Base-by-base conservation (phyloP, 495 filamentous ascomycete genomes). In the Pyronema omphalodes region DNA sequence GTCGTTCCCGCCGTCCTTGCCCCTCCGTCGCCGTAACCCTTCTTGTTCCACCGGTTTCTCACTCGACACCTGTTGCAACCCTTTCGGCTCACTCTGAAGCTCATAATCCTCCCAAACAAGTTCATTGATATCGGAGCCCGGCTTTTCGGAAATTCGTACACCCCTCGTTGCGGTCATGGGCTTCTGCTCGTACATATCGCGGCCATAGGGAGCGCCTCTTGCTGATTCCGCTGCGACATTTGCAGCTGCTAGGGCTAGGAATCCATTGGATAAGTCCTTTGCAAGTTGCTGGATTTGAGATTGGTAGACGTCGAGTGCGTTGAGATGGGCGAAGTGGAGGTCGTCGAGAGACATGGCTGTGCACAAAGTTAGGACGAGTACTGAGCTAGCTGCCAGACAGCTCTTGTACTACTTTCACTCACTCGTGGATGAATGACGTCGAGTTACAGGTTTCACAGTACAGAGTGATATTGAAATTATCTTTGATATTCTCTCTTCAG, bases 281-380 rank as follows among this genome's bases (percentile, higher is more conserved):
- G 34, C 2, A 8, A 53, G 51, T 33, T 53, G 51, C 35, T 40
- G 14, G 11, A 41, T 40, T 19, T 41, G 51, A 8, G 37, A 15
- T 44, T 53, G 51, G 37, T 53, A 53, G 8, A 14, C n/a, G 34
- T 53, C 51, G 37, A 53, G 35, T 3, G 51, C 43, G 35, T 18
- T 44, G 36, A 53, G 51, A 37, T 53, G 43, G 36, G 11, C 9
- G n/a, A 41, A 29, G 35, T 9, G 11, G 9, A 53, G 51, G 17
- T 40, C 34, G 33, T 53, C 51, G 15, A 41, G 51, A 29, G 23
- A 29, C 23, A 29, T 29, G 23, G 23, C 5, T 29, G 23, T 29
- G 23, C 23, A 29, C 23, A 29, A 29, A 29, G 23, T 29, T 29
- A 1, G 23, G 23, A 29, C 5, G 23, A 29, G 23, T 29, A 29